Base-by-base conservation (phyloP, 169 alveolate genomes). In the Cryptosporidium viatorum region DNA sequence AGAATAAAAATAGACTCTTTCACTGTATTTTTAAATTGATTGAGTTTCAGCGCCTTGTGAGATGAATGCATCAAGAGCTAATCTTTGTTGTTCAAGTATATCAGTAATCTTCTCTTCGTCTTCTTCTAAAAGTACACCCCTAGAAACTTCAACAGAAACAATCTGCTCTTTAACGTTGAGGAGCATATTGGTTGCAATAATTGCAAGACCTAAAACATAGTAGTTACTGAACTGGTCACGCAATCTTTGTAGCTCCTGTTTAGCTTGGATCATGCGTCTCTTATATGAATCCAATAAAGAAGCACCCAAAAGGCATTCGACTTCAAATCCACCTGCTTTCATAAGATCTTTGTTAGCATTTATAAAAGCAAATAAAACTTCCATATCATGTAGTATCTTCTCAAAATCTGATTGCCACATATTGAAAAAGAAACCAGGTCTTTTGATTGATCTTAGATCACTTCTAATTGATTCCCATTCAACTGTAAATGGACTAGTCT, bases 311-410 rank as follows among this genome's bases (percentile, higher is more conserved):
- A 80, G 37, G 26, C 89, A 80, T 50, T 80, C 89, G 5, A 80
- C 89, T 26, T 80, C 89, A 80, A 80, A 80, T 10, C 89, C 89
- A 23, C 89, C 89, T 45, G 89, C 89, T 23, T 80, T 80, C 89
- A 80, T 80, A 16, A 80, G 65, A 65, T 80, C 89, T 48, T 62
- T 80, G 51, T 80, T 80, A 8, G 89, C 89, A 43, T 80, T 80
- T 58, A 80, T 80, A 45, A 80, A 80, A 29, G 89, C 89, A 62
- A 80, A 80, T n/a, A 80, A 41, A 18, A 80, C 89, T 39, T 80
- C 89, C 89, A 80, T 80, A 31, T 80, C 89, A 50, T 80, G 89
- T 10, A 80, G 65, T 8, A 80, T 80, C 41, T 52, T 59, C 33
- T 80, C 89, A 80, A 80, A 80, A 29, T 80, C 89, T 18, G 89